Base-by-base conservation (phyloP, 352 stramenopile genomes). In the Phytophthora kernoviae region DNA sequence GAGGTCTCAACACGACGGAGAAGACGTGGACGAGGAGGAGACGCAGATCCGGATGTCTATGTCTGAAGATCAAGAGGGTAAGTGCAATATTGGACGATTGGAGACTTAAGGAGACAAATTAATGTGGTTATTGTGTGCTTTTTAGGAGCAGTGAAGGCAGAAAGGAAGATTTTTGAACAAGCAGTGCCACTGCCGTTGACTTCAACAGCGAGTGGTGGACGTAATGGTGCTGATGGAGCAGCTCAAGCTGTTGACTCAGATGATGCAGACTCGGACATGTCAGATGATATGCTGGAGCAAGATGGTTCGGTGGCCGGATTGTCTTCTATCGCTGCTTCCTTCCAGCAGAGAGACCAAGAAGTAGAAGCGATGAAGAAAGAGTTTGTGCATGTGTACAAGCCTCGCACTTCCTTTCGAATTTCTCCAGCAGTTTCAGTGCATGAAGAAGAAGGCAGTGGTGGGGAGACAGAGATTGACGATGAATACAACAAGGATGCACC, bases 41-140 rank as follows among this genome's bases (percentile, higher is more conserved):
- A 93, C 84, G 37, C 84, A 93, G 72, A 93, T 93, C 56, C 44
- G 81, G 36, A 91, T 91, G 77, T 86, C 81, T 46, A 62, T 87
- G 24, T 91, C 79, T 0, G 72, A 90, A 54, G 80, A 88, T 15
- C 74, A 73, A 34, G 68, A 81, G 20, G 68, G 71, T 81, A 54
- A 18, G 20, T 37, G 17, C 21, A 11, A 18, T 17, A 18, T n/a
- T 55, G 4, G 9, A 20, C 12, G 20, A 27, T 6, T 18, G 41
- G 39, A 14, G 62, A 47, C 42, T 27, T 17, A 50, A 56, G 12
- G 12, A 43, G 54, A 47, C 54, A 61, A 45, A 46, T 18, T 4
- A n/a, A 14, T 9, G 49, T n/a, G 26, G 22, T 21, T 6, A 46
- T 42, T 53, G 30, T 42, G 42, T 52, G 12, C 2, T 48, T 47